Conservation (phyloP, 2,329 filamentous ascomycete genomes). For the Aspergillus flavus region DNA sequence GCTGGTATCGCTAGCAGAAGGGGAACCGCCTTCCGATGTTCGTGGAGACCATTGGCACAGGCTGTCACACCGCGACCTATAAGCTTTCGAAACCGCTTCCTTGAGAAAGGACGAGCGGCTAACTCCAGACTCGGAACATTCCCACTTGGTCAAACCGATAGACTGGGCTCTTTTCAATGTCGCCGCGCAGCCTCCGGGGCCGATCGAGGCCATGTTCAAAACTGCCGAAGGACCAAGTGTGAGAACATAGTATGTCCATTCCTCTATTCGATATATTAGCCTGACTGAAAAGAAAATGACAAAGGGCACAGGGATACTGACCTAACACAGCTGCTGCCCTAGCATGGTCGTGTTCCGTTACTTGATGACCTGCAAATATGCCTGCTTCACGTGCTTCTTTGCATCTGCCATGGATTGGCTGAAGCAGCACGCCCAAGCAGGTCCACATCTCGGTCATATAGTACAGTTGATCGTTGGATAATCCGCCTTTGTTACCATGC, state of each 20-base stretch:
- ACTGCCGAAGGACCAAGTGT: constrained; percentile 61
- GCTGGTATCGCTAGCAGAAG: constrained; percentile 7
- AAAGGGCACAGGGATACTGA: constrained; percentile 30
- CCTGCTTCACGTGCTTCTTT: constrained; percentile 58
- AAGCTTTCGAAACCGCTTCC: constrained; percentile 62
- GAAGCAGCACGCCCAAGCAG: constrained; percentile 59
- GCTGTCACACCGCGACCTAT: constrained; percentile 48
- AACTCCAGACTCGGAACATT: constrained; percentile 47
- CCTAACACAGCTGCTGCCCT: constrained; percentile 57
- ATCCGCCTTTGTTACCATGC: constrained; percentile 57
- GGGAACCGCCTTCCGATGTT: constrained; percentile 16
- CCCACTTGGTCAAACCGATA: constrained; percentile 62
- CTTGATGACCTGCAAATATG: constrained; percentile 58
- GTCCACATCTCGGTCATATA: constrained; percentile 69
- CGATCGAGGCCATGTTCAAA: constrained; percentile 52
- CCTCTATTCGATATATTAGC: constrained; percentile 46
- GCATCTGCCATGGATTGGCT: constrained; percentile 57
- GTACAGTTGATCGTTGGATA: constrained; percentile 60
- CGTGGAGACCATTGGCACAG: constrained; percentile 4
- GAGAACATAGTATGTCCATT: constrained; percentile 64
- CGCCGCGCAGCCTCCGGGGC: constrained; percentile 41
- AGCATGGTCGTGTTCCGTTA: constrained; percentile 43
- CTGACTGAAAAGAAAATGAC: constrained; percentile 4
- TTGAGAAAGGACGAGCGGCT: constrained; percentile 61
- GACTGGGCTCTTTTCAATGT: constrained; percentile 57